These are phyloP conservation scores for Hanseniaspora vineae DNA, from an alignment of 805 yeast genomes.

Conservation along the genomic window DNA sequence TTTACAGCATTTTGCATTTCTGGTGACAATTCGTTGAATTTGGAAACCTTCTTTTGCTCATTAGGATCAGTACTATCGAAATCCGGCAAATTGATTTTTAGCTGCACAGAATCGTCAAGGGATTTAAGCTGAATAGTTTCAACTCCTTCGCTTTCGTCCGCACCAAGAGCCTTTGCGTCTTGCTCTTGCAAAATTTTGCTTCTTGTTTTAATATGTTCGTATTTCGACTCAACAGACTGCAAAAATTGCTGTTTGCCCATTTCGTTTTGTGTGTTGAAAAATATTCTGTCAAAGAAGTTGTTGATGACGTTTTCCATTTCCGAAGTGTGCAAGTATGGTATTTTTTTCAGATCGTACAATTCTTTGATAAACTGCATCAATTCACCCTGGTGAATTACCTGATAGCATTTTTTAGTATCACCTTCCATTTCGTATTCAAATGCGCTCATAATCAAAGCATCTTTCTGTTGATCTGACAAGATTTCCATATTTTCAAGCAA, in stretches of 20 bases:
- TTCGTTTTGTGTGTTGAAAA: slow-evolving; percentile 22
- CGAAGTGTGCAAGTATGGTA: slow-evolving; percentile 18
- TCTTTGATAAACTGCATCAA: slow-evolving; percentile 57
- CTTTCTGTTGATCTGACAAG: slow-evolving; percentile 74
- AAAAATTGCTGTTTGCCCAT: slow-evolving; percentile 61
- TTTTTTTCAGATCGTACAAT: slow-evolving; percentile 15
- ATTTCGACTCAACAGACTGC: slow-evolving; percentile 64
- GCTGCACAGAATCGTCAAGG: slow-evolving; percentile 68
- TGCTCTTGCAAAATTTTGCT: slow-evolving; percentile 55
- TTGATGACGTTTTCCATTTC: slow-evolving; percentile 37
- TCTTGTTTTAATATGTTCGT: slow-evolving; percentile 60
- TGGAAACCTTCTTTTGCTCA: slow-evolving; percentile 32
- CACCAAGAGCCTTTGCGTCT: slow-evolving; percentile 19
- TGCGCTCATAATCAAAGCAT: slow-evolving; percentile 84
- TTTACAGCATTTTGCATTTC: slow-evolving; percentile 66
- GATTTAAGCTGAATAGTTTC: slow-evolving; percentile 81
- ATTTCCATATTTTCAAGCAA: slow-evolving; percentile 50
- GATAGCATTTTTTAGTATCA: slow-evolving; percentile 39
- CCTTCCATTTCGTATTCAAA: slow-evolving; percentile 69
- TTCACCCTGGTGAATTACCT: slow-evolving; percentile 68
- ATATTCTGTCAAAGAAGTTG: slow-evolving; percentile 54
- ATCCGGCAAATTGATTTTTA: slow-evolving; percentile 58
- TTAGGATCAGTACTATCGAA: slow-evolving; percentile 36
- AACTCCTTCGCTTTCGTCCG: slow-evolving; percentile 36
- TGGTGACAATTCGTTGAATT: slow-evolving; percentile 44